Percentiles rank a stretch among this genome's conserved stretches.
phyloP scores from a whole-genome alignment of 805 yeast genomes.

The Ogataea saltuana region DNA sequence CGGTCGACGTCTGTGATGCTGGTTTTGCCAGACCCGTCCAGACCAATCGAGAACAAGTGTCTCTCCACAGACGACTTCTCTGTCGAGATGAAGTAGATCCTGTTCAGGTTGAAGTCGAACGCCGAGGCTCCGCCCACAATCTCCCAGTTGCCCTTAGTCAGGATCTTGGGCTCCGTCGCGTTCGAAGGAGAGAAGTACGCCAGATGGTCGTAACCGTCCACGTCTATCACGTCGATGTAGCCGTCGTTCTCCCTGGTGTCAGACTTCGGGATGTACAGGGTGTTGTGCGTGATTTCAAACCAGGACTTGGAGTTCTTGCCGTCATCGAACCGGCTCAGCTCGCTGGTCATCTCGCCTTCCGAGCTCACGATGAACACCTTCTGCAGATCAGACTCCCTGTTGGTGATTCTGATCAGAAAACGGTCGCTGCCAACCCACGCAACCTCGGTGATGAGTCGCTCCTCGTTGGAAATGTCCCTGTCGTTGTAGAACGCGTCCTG shows the following conservation, averaged over 20 bases:
- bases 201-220: slow-evolving; percentile 67
- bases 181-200: slow-evolving; percentile 81
- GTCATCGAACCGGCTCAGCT: slow-evolving; percentile 49
- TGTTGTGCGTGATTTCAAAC: slow-evolving; percentile 75
- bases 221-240: slow-evolving; percentile 76
- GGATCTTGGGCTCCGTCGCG: slow-evolving; percentile 50
- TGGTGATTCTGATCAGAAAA: slow-evolving; percentile 57
- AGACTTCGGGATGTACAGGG: slow-evolving; percentile 57
- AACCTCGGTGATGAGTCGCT: slow-evolving; percentile 63
- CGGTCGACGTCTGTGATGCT: slow-evolving; percentile 51
- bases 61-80: slow-evolving; percentile 78
- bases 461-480: slow-evolving; percentile 40
- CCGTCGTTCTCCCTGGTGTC: slow-evolving; percentile 55
- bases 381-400: slow-evolving; percentile 66
- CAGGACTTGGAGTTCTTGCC: slow-evolving; percentile 55
- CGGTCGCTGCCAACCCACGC: slow-evolving; percentile 63
- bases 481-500: slow-evolving; percentile 45
- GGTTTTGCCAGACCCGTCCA: slow-evolving; percentile 46
- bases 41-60: slow-evolving; percentile 71
- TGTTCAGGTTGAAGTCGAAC: slow-evolving; percentile 52
- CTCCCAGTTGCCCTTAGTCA: slow-evolving; percentile 87
- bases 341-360: slow-evolving; percentile 31
- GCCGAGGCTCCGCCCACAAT: slow-evolving; percentile 74
- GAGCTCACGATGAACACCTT: slow-evolving; percentile 59
- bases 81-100: slow-evolving; percentile 71